Conservation (phyloP, 805 yeast species). For the Pichia cabralensis region DNA sequence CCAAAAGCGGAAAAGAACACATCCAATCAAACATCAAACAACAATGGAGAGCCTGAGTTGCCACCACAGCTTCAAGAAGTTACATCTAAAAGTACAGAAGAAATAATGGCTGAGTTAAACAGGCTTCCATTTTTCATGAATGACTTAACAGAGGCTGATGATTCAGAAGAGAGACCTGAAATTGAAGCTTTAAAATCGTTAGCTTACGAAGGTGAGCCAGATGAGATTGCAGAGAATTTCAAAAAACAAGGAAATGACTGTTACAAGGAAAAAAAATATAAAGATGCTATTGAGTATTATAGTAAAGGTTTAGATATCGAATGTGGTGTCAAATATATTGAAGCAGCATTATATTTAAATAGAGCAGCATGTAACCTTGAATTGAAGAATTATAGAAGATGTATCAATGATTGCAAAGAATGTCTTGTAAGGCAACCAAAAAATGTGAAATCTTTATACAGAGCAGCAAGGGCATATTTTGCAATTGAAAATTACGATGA, state of each 20-base stretch:
- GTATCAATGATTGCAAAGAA: conserved; percentile 76
- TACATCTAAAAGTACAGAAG: conserved; percentile 58
- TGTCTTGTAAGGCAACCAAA: conserved; percentile 57
- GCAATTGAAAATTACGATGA: conserved; percentile 62
- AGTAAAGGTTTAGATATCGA: conserved; percentile 69
- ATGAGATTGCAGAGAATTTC: conserved; percentile 82
- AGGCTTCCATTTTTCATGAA: conserved; percentile 93
- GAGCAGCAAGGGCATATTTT: conserved; percentile 76
- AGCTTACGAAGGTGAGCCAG: conserved; percentile 93
- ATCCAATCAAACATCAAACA: conserved; percentile 11
- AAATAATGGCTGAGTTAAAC: conserved; percentile 68
- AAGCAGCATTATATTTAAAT: conserved; percentile 60
- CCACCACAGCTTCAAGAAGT: conserved; percentile 75
- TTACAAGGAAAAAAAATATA: conserved; percentile 59
- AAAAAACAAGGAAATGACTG: conserved; percentile 90
- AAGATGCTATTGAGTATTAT: conserved; percentile 69
- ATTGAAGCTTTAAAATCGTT: conserved; percentile 85
- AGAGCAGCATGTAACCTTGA: conserved; percentile 90
- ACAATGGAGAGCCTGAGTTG: conserved; percentile 55
- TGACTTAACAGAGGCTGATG: conserved; percentile 63
- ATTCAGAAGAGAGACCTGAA: conserved; percentile 61
- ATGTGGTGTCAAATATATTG: conserved; percentile 45
- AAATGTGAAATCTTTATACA: conserved; percentile 74
- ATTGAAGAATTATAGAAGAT: conserved; percentile 71
- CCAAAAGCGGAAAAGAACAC: neutral